phyloP scores from a whole-genome alignment of 495 filamentous ascomycete species.

The Aspergillus sparsus region DNA sequence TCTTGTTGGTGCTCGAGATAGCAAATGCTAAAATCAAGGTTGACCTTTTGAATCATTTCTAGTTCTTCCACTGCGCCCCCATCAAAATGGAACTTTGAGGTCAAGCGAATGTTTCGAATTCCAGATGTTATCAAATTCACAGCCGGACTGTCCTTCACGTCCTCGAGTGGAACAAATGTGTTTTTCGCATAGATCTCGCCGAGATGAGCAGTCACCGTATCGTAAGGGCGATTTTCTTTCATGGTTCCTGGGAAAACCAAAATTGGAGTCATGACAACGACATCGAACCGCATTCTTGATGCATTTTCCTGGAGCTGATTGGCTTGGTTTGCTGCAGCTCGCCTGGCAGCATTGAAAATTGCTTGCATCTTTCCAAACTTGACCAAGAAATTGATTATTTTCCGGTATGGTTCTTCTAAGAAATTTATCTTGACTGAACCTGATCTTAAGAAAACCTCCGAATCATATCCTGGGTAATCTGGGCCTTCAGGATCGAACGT shows the following conservation, averaged over 20 bases:
- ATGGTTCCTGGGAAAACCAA: conserved; percentile 85
- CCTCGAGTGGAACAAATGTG: conserved; percentile 78
- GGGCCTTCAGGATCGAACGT: conserved; percentile 80
- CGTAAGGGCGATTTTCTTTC: conserved; percentile 62
- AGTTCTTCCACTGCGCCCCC: conserved; percentile 76
- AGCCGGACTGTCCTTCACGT: conserved; percentile 65
- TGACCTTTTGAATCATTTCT: conserved; percentile 94
- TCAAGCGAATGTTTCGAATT: conserved; percentile 86
- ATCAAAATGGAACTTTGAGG: conserved; percentile 83
- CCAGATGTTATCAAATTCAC: conserved; percentile 90
- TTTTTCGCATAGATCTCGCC: conserved; percentile 98
- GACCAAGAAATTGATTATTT: conserved; percentile 95
- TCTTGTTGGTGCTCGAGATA: conserved; percentile 82
- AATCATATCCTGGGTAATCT: conserved; percentile 91
- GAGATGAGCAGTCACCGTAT: conserved; percentile 87
- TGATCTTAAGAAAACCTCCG: conserved; percentile 81
- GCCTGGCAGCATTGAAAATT: conserved; percentile 94
- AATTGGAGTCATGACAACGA: conserved; percentile 91
- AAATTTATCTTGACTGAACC: conserved; percentile 97
- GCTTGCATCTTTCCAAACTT: conserved; percentile 99
- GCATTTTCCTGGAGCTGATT: conserved; percentile 88
- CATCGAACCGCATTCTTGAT: conserved; percentile 87
- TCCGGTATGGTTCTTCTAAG: conserved; percentile 92
- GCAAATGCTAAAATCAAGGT: conserved; percentile 86
- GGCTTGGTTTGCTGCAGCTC: conserved; percentile 92